These are phyloP conservation scores for Xerocomus amazonicus DNA, from an alignment of 1,284 basidiomycete species.

Conservation along the genomic window DNA sequence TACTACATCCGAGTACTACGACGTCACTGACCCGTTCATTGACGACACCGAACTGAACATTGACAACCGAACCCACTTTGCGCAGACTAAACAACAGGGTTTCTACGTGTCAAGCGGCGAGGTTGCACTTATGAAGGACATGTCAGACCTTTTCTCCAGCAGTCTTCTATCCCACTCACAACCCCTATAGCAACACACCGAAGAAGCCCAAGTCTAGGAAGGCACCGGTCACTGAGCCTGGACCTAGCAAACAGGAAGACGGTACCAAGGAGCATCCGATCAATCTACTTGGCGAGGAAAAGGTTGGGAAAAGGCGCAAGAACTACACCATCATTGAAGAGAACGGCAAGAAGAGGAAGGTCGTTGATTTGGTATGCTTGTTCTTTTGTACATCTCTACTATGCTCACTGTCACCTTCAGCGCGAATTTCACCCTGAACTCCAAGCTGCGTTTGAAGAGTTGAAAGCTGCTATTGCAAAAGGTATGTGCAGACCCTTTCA, in stretches of 20 bases:
- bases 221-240: conserved; percentile 16
- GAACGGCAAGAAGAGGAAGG: conserved; percentile 63
- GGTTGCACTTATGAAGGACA: conserved; percentile 80
- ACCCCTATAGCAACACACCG: conserved; percentile 39
- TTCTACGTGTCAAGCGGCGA: conserved; percentile 90
- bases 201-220: conserved; percentile 71
- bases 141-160: conserved; percentile 36
- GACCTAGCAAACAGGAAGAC: conserved; percentile 31
- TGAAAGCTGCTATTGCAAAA: conserved; percentile 59
- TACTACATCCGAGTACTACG: conserved; percentile 73
- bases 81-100: conserved; percentile 91
- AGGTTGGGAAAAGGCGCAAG: conserved; percentile 47
- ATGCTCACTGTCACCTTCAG: conserved; percentile 19
- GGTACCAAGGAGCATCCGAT: conserved; percentile 58
- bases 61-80: conserved; percentile 88
- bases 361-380: conserved; percentile 56
- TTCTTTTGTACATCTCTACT: not conserved
- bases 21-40: conserved; percentile 90
- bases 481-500: conserved; percentile 35
- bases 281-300: conserved; percentile 33
- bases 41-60: conserved; percentile 93
- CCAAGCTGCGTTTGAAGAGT: conserved; percentile 56
- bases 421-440: conserved; percentile 68
- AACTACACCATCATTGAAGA: conserved; percentile 47
- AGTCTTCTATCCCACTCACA: conserved; percentile 12